Evolutionary conservation across 352 stramenopile species (phyloP).

Genomic region (Saprolegnia parasitica): DNA sequence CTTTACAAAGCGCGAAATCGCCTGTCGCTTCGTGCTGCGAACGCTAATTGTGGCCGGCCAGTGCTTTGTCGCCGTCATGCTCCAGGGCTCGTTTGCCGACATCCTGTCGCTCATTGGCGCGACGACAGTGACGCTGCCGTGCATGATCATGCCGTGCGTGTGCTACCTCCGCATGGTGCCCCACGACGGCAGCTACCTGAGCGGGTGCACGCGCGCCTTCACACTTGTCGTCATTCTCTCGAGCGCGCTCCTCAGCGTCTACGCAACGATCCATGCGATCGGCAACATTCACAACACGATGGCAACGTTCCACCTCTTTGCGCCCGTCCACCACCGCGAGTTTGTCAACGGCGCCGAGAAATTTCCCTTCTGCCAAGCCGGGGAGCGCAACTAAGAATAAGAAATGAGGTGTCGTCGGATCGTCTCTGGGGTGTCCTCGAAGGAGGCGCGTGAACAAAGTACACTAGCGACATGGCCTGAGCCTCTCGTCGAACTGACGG

Average conservation of each 20-base stretch:
- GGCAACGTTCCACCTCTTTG: conserved; percentile 48
- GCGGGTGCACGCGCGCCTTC: conserved; percentile 45
- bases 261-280: conserved; percentile 47
- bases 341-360: conserved; percentile 34
- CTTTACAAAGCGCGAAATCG: conserved; percentile 42
- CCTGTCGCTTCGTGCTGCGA: conserved; percentile 51
- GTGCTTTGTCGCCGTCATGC: conserved; percentile 53
- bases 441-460: no score
- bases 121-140: conserved; percentile 59
- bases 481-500: no score
- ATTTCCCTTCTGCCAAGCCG: conserved; percentile 59
- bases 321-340: conserved; percentile 32
- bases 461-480: no score
- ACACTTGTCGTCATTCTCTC: conserved; percentile 52
- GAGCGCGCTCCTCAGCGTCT: conserved; percentile 48
- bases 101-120: conserved; percentile 63
- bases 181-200: conserved; percentile 40
- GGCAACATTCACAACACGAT: conserved; percentile 51
- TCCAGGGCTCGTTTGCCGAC: conserved; percentile 65
- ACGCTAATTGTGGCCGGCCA: conserved; percentile 43
- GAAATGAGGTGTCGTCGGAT: no score
- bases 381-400: conserved; percentile 59
- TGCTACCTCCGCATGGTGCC: conserved; percentile 68
- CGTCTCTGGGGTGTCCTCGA: no score
- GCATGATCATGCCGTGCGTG: conserved; percentile 73